Base-by-base conservation (phyloP, 2,329 filamentous ascomycete genomes). In the Xylariales sp. region DNA sequence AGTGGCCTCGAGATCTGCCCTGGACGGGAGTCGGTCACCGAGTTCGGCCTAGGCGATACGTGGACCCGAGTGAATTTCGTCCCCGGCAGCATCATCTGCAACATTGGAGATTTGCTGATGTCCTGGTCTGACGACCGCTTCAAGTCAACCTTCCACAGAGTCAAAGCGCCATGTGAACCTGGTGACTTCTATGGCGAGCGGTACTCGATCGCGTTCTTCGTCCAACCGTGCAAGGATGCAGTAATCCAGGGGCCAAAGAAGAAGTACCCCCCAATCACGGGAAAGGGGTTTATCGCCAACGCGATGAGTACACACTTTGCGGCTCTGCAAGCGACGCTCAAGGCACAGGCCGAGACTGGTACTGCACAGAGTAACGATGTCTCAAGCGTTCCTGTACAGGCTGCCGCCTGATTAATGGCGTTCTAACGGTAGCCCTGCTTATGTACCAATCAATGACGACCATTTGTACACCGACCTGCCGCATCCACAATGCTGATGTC, bases 111-210 rank as follows among this genome's bases (percentile, higher is more conserved):
- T 53, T 59, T 82, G 46, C 63, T 82, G 16, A 82, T 82, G 78
- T 71, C 65, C 27, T 80, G 78, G 76, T 74, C 69, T n/a, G 78
- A 82, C 51, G 79, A 82, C 55, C 68, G 77, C 12, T 81, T 82
- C 63, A 82, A 80, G 60, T 76, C 70, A 29, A 80, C 77, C 0
- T 78, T 80, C 41, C 78, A 82, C 57, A 69, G 78, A 3, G 78
- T 82, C 43, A 78, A 77, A 56, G 73, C 76, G 1, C 76, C 76
- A 0, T 64, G 58, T 24, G 74, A 78, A 48, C 60, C 61, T 0
- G 68, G 71, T 41, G 55, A 70, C 49, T 77, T 70, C 52, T 81
- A 70, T 49, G 75, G 75, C 6, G 70, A 74, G 48, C 65, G 78
- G 32, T 82, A 78, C 55, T 78, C 73, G 53, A 77, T 82, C 51